Evolutionary conservation across 441 rosid species (phyloP), one percentile per base, ranked within the genome.

Genomic region (Gossypium aridum): DNA sequence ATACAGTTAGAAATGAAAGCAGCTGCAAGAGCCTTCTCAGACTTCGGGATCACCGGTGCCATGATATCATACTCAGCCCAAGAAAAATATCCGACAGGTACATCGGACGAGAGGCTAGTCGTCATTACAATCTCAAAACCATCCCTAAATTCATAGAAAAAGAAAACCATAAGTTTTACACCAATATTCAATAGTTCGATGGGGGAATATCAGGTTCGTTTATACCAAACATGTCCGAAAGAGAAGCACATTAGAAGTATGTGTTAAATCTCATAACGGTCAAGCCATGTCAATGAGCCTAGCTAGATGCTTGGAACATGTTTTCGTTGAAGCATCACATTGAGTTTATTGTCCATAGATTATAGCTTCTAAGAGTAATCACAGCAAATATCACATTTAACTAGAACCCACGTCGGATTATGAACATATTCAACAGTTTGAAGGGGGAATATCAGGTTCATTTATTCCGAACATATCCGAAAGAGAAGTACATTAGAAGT

Each of bases 51-150:
- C 80, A 89, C 72, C 0, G 94, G 96, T 20, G 99, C 93, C 98
- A 92, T 92, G 63, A 92, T 83, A 83, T 92, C 89, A 83, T 94
- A 94, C 80, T 94, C 94, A 7, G 93, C 92, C 98, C 98, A 94
- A 23, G 99, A 94, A 81, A 92, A 94, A 63, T 94, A 94, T 67
- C 98, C 97, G 74, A 94, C 97, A 39, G 97, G 98, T 72, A 92
- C 94, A 85, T 94, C 97, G 39, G 98, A 94, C 60, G 96, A 94
- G 31, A 92, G 90, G 84, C 98, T 94, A 31, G 98, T 92, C 12
- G 98, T 94, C 99, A 94, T 94, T 77, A 91, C 84, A 70, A 92
- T 45, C 64, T 84, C 70, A 72, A 80, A 90, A 61, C 97, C 97
- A 66, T 75, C 88, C 85, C 98, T 92, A 79, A 64, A 54, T 75